Conservation (phyloP, 1,284 basidiomycete genomes). For the Trametes hirsuta region DNA sequence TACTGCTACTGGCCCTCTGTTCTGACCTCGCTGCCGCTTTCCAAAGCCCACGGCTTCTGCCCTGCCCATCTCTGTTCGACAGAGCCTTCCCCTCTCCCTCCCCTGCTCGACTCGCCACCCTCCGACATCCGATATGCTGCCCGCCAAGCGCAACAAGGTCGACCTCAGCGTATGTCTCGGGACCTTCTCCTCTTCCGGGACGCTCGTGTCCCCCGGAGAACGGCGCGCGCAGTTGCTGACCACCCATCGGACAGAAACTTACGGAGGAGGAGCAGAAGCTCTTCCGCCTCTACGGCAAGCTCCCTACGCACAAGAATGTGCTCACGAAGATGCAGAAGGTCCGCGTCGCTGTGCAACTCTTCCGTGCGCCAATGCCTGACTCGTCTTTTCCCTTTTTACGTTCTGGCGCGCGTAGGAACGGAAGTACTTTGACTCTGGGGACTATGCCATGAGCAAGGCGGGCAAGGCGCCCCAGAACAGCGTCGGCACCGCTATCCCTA, state of each 20-base stretch:
- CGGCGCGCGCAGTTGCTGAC: neutral
- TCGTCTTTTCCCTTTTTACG: neutral
- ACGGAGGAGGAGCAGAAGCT: slow-evolving; percentile 93
- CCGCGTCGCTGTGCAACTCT: slow-evolving; percentile 23
- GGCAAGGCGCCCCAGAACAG: slow-evolving; percentile 86
- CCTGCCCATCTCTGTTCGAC: slow-evolving; percentile 28
- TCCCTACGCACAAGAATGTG: slow-evolving; percentile 91
- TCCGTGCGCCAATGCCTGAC: slow-evolving; percentile 4
- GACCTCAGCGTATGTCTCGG: slow-evolving; percentile 77
- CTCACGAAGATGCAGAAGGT: slow-evolving; percentile 96
- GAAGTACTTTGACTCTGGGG: slow-evolving; percentile 98
- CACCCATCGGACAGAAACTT: slow-evolving; percentile 61
- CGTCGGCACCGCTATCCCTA: slow-evolving; percentile 93
- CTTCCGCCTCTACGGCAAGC: slow-evolving; percentile 93
- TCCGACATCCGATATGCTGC: slow-evolving; percentile 61
- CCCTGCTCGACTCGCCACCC: slow-evolving; percentile 18
- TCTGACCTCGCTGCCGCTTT: slow-evolving; percentile 8
- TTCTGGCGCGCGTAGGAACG: slow-evolving; percentile 67
- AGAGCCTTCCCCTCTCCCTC: slow-evolving; percentile 29
- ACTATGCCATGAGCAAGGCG: slow-evolving; percentile 95
- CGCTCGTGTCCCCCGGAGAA: neutral
- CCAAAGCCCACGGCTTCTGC: slow-evolving; percentile 19
- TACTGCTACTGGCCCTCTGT: neutral
- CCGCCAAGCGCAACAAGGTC: slow-evolving; percentile 86
- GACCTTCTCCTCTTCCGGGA: slow-evolving; percentile 1